Evolutionary conservation across 768 basidiomycete genomes (phyloP).

Genomic region (Pisolithus microcarpus): DNA sequence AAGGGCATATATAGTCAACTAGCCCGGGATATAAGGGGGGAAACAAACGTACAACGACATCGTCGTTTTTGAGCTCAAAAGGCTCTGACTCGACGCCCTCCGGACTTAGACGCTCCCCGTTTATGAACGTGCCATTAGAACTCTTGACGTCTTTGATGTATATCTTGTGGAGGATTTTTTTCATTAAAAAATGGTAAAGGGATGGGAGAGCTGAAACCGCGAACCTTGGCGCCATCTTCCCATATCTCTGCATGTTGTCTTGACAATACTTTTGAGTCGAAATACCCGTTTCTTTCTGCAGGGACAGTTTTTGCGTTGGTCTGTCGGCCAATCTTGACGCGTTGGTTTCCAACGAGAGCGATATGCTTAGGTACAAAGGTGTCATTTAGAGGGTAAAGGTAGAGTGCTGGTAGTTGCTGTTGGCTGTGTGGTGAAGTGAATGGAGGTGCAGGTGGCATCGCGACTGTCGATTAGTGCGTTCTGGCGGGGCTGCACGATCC

Average conservation of each 20-base stretch:
- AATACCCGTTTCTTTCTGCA: constrained; percentile 89
- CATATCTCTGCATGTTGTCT: constrained; percentile 98
- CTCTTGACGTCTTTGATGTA: constrained; percentile 98
- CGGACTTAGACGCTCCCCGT: constrained; percentile 82
- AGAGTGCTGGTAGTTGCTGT: constrained; percentile 38
- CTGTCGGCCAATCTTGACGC: constrained; percentile 89
- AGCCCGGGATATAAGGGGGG: background rate
- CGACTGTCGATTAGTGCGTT: constrained; percentile 8
- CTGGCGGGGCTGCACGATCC: constrained; percentile 10
- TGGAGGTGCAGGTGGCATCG: constrained; percentile 28
- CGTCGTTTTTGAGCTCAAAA: constrained; percentile 89
- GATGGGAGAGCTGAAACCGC: constrained; percentile 7
- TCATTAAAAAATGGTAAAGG: constrained; percentile 5
- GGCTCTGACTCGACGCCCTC: constrained; percentile 91
- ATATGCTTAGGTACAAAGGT: constrained; percentile 95
- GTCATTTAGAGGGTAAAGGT: constrained; percentile 89
- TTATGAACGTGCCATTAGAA: constrained; percentile 97
- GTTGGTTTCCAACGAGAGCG: constrained; percentile 55
- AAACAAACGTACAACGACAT: constrained; percentile 76
- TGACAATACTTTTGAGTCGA: constrained; percentile 92
- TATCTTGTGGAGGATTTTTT: constrained; percentile 46
- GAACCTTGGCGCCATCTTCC: constrained; percentile 85
- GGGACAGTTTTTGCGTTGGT: constrained; percentile 95
- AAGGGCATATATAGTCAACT: constrained; percentile 2
- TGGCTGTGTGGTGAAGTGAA: constrained; percentile 26